Evolutionary conservation across 345 rosid species (phyloP).

Genomic region (Hibiscus syriacus): DNA sequence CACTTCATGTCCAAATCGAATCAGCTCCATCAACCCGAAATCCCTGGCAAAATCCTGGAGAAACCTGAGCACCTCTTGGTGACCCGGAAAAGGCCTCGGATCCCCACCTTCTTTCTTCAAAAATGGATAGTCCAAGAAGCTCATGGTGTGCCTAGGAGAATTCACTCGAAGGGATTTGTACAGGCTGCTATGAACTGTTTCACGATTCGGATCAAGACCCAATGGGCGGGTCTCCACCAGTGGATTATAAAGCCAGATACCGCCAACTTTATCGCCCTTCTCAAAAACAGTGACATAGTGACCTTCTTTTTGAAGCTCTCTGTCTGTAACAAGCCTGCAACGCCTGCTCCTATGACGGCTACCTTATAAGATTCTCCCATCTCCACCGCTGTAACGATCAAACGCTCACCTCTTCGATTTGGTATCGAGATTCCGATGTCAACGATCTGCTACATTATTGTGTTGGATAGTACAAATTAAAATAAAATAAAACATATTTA

Average conservation of each 20-base stretch:
- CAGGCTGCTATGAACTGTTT: conserved; percentile 29
- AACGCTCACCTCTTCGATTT: not conserved
- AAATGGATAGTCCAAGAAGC: conserved; percentile 47
- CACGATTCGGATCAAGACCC: conserved; percentile 35
- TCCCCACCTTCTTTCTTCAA: not conserved
- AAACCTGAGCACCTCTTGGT: too few relatives aligned
- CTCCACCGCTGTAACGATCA: not conserved
- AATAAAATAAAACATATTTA: too few relatives aligned
- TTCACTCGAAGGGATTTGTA: too few relatives aligned
- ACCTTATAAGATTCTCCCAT: not conserved
- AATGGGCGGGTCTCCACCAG: conserved; percentile 39
- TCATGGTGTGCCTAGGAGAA: conserved; percentile 55
- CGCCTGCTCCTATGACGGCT: conserved; percentile 3
- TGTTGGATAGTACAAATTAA: too few relatives aligned
- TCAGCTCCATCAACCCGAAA: too few relatives aligned
- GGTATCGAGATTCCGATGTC: not conserved
- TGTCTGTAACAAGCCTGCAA: conserved; percentile 14
- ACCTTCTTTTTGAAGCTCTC: conserved; percentile 52
- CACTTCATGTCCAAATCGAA: too few relatives aligned
- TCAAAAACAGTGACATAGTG: conserved; percentile 46
- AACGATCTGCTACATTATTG: too few relatives aligned
- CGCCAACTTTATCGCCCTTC: conserved; percentile 32
- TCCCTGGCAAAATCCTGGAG: too few relatives aligned
- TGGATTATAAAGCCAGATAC: conserved; percentile 48
- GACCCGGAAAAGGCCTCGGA: too few relatives aligned